These are phyloP conservation scores for Luffa acutangula DNA, from an alignment of 306 rosid genomes.

Conservation along the genomic window DNA sequence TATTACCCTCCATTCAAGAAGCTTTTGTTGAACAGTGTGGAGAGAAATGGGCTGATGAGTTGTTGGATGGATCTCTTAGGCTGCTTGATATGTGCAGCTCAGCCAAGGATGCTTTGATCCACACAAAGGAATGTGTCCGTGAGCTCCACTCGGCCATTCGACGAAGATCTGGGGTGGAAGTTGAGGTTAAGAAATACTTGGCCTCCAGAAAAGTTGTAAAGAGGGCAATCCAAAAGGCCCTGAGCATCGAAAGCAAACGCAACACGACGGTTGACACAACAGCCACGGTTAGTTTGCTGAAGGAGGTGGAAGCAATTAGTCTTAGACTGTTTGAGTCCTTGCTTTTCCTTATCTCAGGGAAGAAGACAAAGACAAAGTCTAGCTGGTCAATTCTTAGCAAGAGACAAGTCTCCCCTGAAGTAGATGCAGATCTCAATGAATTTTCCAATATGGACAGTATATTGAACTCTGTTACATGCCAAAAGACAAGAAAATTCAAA, in stretches of 20 bases:
- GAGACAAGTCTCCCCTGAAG: constrained; percentile 18
- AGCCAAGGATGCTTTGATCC: constrained; percentile 37
- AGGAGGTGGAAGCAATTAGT: constrained; percentile 25
- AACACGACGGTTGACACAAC: neutral
- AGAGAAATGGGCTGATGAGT: constrained; percentile 40
- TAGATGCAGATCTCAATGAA: constrained; percentile 16
- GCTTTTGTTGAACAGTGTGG: constrained; percentile 24
- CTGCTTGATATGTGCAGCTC: constrained; percentile 30
- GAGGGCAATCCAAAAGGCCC: constrained; percentile 30
- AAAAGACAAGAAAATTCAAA: constrained; percentile 19
- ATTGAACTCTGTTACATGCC: constrained; percentile 6
- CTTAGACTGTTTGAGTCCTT: constrained; percentile 31
- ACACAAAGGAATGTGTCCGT: constrained; percentile 38
- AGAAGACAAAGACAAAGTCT: constrained; percentile 16
- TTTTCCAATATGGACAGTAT: constrained; percentile 28
- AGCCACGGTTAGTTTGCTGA: constrained; percentile 18
- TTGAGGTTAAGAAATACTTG: constrained; percentile 31
- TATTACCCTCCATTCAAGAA: constrained; percentile 30
- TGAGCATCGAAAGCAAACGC: constrained; percentile 13
- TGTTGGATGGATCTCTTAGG: constrained; percentile 34
- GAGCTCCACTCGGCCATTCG: constrained; percentile 40
- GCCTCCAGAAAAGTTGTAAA: constrained; percentile 39
- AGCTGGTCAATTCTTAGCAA: constrained; percentile 29
- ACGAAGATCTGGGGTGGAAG: constrained; percentile 23
- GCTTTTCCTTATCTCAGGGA: constrained; percentile 24